Percentiles rank a stretch among this genome's conserved stretches.
Evolutionary conservation across 805 yeast species (phyloP).

Genomic region (Wickerhamomyces hampshirensis): DNA sequence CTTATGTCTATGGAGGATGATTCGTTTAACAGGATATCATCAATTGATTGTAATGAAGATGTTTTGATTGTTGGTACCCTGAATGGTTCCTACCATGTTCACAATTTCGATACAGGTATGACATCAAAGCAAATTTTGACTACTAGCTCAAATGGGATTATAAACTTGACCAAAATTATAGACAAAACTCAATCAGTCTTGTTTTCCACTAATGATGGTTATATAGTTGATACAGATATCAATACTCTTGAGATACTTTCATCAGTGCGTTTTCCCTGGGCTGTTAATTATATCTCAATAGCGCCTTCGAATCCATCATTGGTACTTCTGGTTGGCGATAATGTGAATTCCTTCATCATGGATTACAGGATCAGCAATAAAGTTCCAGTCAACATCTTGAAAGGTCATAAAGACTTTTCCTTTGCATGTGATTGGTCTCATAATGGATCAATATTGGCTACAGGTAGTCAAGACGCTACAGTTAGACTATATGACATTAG

Average conservation of each 20-base stretch:
- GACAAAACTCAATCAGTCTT: conserved; percentile 31
- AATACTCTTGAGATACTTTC: conserved; percentile 15
- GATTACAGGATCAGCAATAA: conserved; percentile 34
- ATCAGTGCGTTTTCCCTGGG: conserved; percentile 34
- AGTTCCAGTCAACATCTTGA: conserved; percentile 19
- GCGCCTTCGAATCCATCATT: conserved; percentile 36
- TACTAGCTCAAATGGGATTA: conserved; percentile 42
- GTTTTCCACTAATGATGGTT: conserved; percentile 48
- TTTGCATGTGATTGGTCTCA: conserved; percentile 58
- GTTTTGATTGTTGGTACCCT: conserved; percentile 49
- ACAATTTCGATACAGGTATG: conserved; percentile 27
- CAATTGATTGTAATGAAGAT: conserved; percentile 39
- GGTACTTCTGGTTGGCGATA: conserved; percentile 48
- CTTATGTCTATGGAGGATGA: conserved; percentile 32
- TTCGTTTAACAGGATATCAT: conserved; percentile 36
- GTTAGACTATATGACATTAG: conserved; percentile 50
- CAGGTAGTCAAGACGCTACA: conserved; percentile 61
- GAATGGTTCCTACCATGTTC: conserved; percentile 43
- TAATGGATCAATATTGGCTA: conserved; percentile 38
- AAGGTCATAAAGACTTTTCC: conserved; percentile 51
- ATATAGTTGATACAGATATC: conserved; percentile 38
- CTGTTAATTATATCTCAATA: conserved; percentile 45
- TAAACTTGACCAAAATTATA: conserved; percentile 41
- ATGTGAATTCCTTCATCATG: conserved; percentile 35
- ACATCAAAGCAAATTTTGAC: conserved; percentile 38